phyloP scores from a whole-genome alignment of 2,329 filamentous ascomycete species.

The Hypoxylon sp. region DNA sequence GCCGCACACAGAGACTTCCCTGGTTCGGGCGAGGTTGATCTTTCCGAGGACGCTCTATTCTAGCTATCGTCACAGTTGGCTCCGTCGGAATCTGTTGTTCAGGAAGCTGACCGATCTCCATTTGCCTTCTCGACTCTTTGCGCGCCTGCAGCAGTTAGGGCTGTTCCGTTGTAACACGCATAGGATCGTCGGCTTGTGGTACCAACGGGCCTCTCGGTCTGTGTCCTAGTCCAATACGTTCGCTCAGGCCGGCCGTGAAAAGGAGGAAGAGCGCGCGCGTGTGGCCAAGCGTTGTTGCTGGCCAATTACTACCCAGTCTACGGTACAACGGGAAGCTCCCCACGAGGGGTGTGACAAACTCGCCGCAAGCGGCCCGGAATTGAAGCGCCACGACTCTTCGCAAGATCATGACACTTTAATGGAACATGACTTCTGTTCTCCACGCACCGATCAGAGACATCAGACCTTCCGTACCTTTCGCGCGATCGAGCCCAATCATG shows the following conservation, averaged over 20 bases:
- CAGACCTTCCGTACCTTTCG: slow-evolving; percentile 55
- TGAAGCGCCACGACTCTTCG: slow-evolving; percentile 36
- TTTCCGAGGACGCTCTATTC: slow-evolving; percentile 29
- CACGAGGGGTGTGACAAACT: slow-evolving; percentile 31
- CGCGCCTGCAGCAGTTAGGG: slow-evolving; percentile 31
- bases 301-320: slow-evolving; percentile 33
- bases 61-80: slow-evolving; percentile 26
- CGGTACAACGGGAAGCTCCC: slow-evolving; percentile 30
- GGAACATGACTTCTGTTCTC: slow-evolving; percentile 60
- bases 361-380: slow-evolving; percentile 35
- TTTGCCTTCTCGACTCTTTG: slow-evolving; percentile 26
- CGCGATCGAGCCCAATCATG: slow-evolving; percentile 58
- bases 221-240: slow-evolving; percentile 38
- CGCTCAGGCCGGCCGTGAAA: slow-evolving; percentile 35
- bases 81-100: slow-evolving; percentile 30
- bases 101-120: slow-evolving; percentile 16
- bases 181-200: slow-evolving; percentile 47
- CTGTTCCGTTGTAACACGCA: slow-evolving; percentile 35
- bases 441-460: slow-evolving; percentile 56
- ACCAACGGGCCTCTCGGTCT: slow-evolving; percentile 44
- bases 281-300: slow-evolving; percentile 38
- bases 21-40: slow-evolving; percentile 38
- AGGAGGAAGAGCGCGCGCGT: slow-evolving; percentile 18
- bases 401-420: slow-evolving; percentile 47
- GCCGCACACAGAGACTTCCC: slow-evolving; percentile 18